Base-by-base conservation (phyloP, 257 asterid species). In the Euphrasia confusa region DNA sequence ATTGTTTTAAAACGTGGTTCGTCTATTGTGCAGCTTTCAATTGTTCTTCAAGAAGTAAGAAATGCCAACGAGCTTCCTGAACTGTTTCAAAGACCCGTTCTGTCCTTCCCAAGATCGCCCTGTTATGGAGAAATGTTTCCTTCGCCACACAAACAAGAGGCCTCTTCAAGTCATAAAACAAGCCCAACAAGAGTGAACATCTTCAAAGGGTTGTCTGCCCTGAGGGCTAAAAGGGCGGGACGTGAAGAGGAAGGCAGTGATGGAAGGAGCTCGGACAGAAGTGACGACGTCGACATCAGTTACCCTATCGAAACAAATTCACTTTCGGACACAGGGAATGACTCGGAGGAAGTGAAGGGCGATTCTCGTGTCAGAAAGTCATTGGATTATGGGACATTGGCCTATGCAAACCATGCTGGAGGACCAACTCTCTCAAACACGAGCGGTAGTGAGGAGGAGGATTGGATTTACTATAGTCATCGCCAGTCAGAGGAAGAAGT, bases 201-300 rank as follows among this genome's bases (percentile, higher is more conserved):
- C 49, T 80, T 83, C 27, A 76, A 65, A 53, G 79, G 77, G 32
- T 35, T 86, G 14, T 79, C 86, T 7, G 49, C 73, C 28, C 61
- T 70, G 48, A 71, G 75, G 65, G 56, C 58, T 54, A 83, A 86
- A 76, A 80, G 71, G 72, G 58, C 72, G 1, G 63, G 62, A 17
- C 76, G 65, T 2, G 95, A 83, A 69, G 92, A 78, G 18, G 92
- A 78, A 65, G 65, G 75, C 45, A 88, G 95, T 15, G 87, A 83
- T 30, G 87, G 84, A 55, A 78, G 81, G 78, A 78, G 78, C 71
- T 78, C 89, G 0, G 81, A 66, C 60, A 80, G 78, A 72, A 86
- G 91, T 10, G 91, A 84, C 63, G 85, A 78, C 27, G 27, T 63
- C 30, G 75, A 76, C 24, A 69, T 68, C 67, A 74, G 37, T 17